Evolutionary conservation across 2,329 filamentous ascomycete species (phyloP), one percentile per base, ranked within the genome.

Genomic region (Colletotrichum tropicicola): DNA sequence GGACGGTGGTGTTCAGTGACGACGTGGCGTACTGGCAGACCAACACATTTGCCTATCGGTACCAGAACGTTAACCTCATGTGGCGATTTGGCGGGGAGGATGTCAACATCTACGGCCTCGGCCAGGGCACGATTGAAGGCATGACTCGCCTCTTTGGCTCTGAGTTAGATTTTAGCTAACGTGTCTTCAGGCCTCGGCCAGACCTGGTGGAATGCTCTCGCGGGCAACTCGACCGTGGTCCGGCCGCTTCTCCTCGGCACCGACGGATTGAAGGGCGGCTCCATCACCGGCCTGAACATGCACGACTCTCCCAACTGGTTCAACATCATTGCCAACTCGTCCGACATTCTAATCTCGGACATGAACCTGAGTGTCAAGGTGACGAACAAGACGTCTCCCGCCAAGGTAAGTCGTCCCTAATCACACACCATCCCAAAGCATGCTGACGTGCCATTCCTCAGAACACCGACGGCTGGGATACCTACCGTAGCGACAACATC

Each of bases 381-480:
- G 19, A 59, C 45, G 0, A 78, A 77, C 6, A 87, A 85, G 0
- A 80, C 41, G 30, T 30, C 45, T 6, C 56, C 56, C 0, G 45
- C 56, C 4, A 51, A 41, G 15, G 45, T 48, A 48, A n/a, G 23
- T 19, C 2, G 1, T 8, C 25, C 45, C 15, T 13, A 21, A 43
- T 9, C 13, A 4, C 39, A 5, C 3, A 21, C 3, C 30, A 5
- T 35, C 30, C 1, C 15, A 9, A 35, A n/a, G n/a, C n/a, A 15
- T 35, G 17, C 39, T 43, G n/a, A 48, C 10, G 5, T 10, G 74
- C 25, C 87, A 83, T 5, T 6, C 77, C 12, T 2, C 77, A 72
- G n/a, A 92, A 92, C 73, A 91, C 88, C 0, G 89, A 91, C 71
- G 88, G 86, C 23, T 88, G 85, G 85, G 86, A 89, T 67, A 89